phyloP scores from a whole-genome alignment of 2,329 filamentous ascomycete species.

The Scedosporium minutisporum region DNA sequence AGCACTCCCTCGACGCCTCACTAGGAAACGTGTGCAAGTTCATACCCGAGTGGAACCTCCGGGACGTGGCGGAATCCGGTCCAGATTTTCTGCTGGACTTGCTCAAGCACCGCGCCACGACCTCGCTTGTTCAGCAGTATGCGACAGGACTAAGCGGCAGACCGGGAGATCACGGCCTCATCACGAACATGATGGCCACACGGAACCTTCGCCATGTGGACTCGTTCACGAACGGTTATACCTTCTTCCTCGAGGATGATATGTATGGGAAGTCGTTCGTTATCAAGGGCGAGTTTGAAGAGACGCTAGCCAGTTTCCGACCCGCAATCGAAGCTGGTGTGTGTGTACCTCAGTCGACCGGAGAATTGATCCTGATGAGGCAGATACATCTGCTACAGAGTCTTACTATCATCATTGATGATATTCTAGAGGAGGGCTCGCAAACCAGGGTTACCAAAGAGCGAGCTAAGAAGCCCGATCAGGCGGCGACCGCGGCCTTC shows the following conservation, averaged over 20 bases:
- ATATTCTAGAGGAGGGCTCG: slow-evolving; percentile 30
- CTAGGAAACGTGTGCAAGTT: slow-evolving; percentile 28
- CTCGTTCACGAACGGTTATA: slow-evolving; percentile 21
- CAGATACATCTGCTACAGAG: slow-evolving; percentile 25
- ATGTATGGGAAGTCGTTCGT: slow-evolving; percentile 26
- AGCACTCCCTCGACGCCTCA: slow-evolving; percentile 22
- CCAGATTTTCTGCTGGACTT: slow-evolving; percentile 27
- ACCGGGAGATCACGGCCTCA: slow-evolving; percentile 25
- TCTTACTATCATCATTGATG: slow-evolving; percentile 31
- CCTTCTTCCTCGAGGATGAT: slow-evolving; percentile 23
- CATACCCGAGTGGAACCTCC: slow-evolving; percentile 33
- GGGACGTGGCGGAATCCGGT: slow-evolving; percentile 24
- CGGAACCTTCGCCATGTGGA: slow-evolving; percentile 21
- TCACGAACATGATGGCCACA: slow-evolving; percentile 23
- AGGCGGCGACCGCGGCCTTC: slow-evolving; percentile 9
- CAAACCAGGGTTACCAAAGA: slow-evolving; percentile 13
- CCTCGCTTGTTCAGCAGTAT: slow-evolving; percentile 24
- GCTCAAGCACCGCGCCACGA: slow-evolving; percentile 27
- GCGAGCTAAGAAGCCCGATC: slow-evolving; percentile 19
- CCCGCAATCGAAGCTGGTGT: slow-evolving; percentile 14
- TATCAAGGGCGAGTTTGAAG: slow-evolving; percentile 6
- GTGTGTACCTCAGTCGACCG: slow-evolving; percentile 18
- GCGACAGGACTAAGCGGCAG: slow-evolving; percentile 16
- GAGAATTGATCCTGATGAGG: slow-evolving; percentile 28
- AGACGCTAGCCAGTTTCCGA: slow-evolving; percentile 10